Conservation (phyloP, 352 stramenopile genomes). For the Chrysophaeum taylorii region DNA sequence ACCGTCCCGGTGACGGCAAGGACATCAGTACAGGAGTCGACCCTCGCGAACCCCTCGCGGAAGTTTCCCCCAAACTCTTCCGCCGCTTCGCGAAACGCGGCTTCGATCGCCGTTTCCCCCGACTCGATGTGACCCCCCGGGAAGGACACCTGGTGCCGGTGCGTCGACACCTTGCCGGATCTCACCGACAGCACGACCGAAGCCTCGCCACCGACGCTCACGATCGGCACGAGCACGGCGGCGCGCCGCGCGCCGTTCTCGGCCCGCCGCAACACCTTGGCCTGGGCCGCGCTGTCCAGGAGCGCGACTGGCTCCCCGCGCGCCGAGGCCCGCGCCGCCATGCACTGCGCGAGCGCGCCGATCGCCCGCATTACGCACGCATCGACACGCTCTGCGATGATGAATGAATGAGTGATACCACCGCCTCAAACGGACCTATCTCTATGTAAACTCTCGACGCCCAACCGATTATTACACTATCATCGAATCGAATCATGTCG, state of each 20-base stretch:
- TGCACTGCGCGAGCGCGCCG: too few species aligned
- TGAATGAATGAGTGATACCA: too few species aligned
- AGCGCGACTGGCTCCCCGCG: too few species aligned
- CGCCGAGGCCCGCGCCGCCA: too few species aligned
- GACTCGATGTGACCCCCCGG: constrained; percentile 20
- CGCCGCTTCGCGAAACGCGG: constrained; percentile 8
- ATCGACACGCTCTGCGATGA: too few species aligned
- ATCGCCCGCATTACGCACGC: too few species aligned
- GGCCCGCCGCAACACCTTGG: background rate
- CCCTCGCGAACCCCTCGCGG: background rate
- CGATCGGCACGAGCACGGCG: background rate
- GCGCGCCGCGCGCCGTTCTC: background rate
- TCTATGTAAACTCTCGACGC: too few species aligned
- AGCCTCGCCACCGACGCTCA: background rate
- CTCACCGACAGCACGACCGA: background rate
- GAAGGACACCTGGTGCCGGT: constrained; percentile 20
- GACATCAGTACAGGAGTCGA: background rate
- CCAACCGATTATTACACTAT: too few species aligned
- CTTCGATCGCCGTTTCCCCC: constrained; percentile 12
- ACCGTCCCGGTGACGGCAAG: background rate
- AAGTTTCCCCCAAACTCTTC: constrained; percentile 15
- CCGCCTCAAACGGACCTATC: too few species aligned
- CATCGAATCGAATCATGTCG: too few species aligned
- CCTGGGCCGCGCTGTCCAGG: too few species aligned
- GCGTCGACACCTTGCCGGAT: background rate